Evolutionary conservation across 495 filamentous ascomycete species (phyloP).

Genomic region (Xylona heveae): DNA sequence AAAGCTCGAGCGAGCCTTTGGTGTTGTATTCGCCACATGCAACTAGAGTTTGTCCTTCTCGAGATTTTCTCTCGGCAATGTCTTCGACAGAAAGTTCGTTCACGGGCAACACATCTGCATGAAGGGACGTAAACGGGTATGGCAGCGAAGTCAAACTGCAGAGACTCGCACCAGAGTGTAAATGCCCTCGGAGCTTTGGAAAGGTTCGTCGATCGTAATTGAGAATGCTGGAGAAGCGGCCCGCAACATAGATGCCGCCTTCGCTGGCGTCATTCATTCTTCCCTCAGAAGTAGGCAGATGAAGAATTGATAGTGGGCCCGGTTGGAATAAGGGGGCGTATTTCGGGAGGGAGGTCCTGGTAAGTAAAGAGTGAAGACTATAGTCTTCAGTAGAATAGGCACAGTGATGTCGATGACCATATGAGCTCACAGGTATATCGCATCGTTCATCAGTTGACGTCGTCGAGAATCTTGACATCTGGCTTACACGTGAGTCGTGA

Average conservation of each 20-base stretch:
- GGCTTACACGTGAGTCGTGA: slow-evolving; percentile 42
- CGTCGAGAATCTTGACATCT: neutral
- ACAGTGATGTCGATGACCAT: no score
- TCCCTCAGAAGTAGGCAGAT: slow-evolving; percentile 35
- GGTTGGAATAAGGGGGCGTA: slow-evolving; percentile 65
- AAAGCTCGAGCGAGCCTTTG: slow-evolving; percentile 78
- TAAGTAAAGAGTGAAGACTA: neutral
- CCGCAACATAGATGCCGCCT: slow-evolving; percentile 62
- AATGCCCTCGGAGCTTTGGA: slow-evolving; percentile 50
- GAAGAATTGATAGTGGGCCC: slow-evolving; percentile 62
- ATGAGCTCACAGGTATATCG: neutral
- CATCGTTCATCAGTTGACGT: neutral
- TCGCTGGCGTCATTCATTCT: slow-evolving; percentile 25
- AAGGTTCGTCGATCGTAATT: slow-evolving; percentile 80
- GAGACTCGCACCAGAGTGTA: slow-evolving; percentile 66
- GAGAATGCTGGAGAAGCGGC: slow-evolving; percentile 76
- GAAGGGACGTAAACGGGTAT: slow-evolving; percentile 34
- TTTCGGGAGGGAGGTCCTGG: slow-evolving; percentile 14
- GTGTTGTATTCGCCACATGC: slow-evolving; percentile 92
- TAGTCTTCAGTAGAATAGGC: no score
- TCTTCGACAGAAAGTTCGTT: slow-evolving; percentile 29
- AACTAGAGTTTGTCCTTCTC: slow-evolving; percentile 38
- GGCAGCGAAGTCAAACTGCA: slow-evolving; percentile 59
- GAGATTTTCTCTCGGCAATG: slow-evolving; percentile 24
- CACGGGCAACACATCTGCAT: slow-evolving; percentile 29